phyloP scores from a whole-genome alignment of 306 rosid species.

The Vigna reflexopilosa region DNA sequence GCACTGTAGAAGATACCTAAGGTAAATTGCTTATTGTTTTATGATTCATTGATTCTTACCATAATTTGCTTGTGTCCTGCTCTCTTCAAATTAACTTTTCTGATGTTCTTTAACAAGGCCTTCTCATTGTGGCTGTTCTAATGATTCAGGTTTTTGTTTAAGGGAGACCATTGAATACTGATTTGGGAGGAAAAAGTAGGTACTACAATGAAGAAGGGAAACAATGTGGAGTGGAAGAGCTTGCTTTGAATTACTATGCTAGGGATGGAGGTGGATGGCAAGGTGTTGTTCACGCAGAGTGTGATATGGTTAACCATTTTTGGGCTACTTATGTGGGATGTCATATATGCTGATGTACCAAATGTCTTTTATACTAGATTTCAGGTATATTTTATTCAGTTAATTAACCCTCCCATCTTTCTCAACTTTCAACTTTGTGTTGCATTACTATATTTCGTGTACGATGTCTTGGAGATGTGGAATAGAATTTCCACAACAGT shows the following conservation, averaged over 20 bases:
- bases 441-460: neutral
- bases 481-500: neutral
- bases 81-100: slow-evolving; percentile 17
- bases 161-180: slow-evolving; percentile 88
- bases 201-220: slow-evolving; percentile 91
- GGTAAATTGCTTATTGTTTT: slow-evolving; percentile 55
- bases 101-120: slow-evolving; percentile 14
- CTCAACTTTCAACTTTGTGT: neutral
- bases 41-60: slow-evolving; percentile 20
- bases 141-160: slow-evolving; percentile 71
- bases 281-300: slow-evolving; percentile 83
- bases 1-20: slow-evolving; percentile 73
- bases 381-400: slow-evolving; percentile 67
- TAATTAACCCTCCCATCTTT: slow-evolving; percentile 22
- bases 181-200: slow-evolving; percentile 77
- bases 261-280: slow-evolving; percentile 90
- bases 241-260: slow-evolving; percentile 82
- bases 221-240: slow-evolving; percentile 93
- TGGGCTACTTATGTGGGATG: slow-evolving; percentile 96
- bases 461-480: neutral
- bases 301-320: slow-evolving; percentile 95
- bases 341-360: slow-evolving; percentile 76
- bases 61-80: slow-evolving; percentile 23
- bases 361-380: slow-evolving; percentile 86
- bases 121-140: slow-evolving; percentile 35